Base-by-base conservation (phyloP, 2,329 filamentous ascomycete species). In the Coniochaeta sp. region DNA sequence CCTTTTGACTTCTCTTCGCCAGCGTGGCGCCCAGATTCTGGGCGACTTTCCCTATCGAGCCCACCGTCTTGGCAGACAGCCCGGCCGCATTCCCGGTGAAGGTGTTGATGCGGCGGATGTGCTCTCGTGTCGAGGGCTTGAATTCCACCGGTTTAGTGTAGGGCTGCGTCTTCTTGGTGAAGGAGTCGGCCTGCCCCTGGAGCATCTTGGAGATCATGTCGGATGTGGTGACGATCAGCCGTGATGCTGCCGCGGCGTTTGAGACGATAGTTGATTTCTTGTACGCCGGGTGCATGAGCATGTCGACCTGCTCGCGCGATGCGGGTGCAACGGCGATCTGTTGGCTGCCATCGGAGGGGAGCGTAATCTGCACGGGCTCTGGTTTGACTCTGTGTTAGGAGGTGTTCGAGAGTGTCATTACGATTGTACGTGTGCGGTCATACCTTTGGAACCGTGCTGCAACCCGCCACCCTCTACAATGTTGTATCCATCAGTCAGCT, bases 361-460 rank as follows among this genome's bases (percentile, higher is more conserved):
- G 83, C 2, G 88, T 81, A 64, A 95, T 89, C 70, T 93, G 89
- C 56, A 95, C 90, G 3, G 90, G 90, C 64, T 92, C 90, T 47
- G 19, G 2, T 19, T 47, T 28, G 4, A 47, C 42, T 12, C 17
- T 10, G 38, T 22, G 42, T 40, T 10, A 40, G 38, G 16, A n/a
- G 14, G n/a, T 47, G 42, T 47, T n/a, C n/a, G n/a, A 24, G 9
- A 5, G 5, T 22, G 19, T 4, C 5, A 22, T 24, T 16, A 47
- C n/a, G 16, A 22, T 19, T 24, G 42, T 22, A 62, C 61, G 22
- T n/a, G 9, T 24, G 63, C 70, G 67, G 64, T n/a, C 81, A 71
- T 79, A 96, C 92, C 90, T 81, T 99, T 98, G 5, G 90, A 93
- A n/a, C 95, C 95, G 17, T 89, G 87, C 71, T 89, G 86, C 63